phyloP scores from a whole-genome alignment of 2,329 filamentous ascomycete species.

The Calonectria honghensis region DNA sequence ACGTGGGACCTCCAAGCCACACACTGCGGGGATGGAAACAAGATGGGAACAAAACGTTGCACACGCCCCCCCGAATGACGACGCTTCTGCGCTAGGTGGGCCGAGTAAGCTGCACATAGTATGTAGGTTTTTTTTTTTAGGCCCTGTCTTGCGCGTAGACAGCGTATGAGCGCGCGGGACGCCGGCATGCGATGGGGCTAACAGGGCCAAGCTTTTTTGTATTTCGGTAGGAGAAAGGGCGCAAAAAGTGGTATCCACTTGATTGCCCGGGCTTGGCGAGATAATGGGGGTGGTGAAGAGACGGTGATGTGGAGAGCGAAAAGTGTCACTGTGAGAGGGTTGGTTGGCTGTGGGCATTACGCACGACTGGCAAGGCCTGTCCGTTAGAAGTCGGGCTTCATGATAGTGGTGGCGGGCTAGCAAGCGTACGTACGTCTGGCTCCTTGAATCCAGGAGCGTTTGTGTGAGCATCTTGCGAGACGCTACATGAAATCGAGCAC shows the following conservation, averaged over 20 bases:
- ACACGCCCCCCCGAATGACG: slow-evolving; percentile 2
- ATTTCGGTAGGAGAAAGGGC: background rate
- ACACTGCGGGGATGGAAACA: slow-evolving; percentile 14
- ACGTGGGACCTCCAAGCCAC: slow-evolving; percentile 6
- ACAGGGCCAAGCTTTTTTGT: background rate
- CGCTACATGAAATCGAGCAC: background rate
- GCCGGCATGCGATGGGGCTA: slow-evolving; percentile 33
- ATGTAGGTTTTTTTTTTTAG: background rate
- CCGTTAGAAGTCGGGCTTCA: background rate
- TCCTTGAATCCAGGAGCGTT: background rate
- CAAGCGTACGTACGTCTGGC: background rate
- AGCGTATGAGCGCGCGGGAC: background rate
- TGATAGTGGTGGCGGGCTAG: background rate
- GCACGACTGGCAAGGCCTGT: too few species aligned
- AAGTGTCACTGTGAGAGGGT: background rate
- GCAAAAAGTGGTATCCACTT: background rate
- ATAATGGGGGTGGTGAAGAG: background rate
- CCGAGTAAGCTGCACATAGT: background rate
- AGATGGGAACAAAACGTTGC: slow-evolving; percentile 20
- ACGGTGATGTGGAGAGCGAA: background rate
- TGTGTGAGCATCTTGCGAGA: slow-evolving; percentile 1
- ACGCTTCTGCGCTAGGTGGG: slow-evolving; percentile 9
- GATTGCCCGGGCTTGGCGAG: background rate
- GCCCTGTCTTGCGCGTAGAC: background rate
- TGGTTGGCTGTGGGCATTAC: too few species aligned